Evolutionary conservation across 208 protist species (phyloP), one percentile per base, ranked within the genome.

Genomic region (Angomonas deanei): DNA sequence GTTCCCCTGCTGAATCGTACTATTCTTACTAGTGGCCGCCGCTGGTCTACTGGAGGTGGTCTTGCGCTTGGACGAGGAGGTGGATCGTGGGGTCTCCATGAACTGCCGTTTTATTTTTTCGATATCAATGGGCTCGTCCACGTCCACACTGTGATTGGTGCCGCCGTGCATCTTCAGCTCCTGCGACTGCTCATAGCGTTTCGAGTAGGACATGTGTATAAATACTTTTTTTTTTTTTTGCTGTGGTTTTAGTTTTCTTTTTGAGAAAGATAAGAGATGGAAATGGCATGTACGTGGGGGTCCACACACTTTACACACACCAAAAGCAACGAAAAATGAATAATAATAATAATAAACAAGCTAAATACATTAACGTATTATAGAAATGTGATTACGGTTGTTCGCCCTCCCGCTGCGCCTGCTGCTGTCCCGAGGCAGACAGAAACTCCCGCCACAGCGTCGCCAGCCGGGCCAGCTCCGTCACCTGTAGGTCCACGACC

Each of bases 401-500:
- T 24, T 26, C 11, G n/a, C 5, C 47, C 13, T 5, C 8, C n/a
- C 8, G 47, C 8, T 26, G 47, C 47, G 5, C 10, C 11, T 28
- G n/a, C 47, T 53, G 47, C 47, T 53, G n/a, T 53, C 8, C 11
- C 47, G 23, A 6, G 47, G 47, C 19, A 53, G 36, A 42, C 36
- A 53, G 47, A 26, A 91, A 94, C 13, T 75, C 69, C 30, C 75
- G 60, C 88, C 88, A 94, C 67, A 94, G 61, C 21, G 54, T 63
- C n/a, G 88, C 82, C 46, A 91, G 52, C 54, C 52, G 65, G 15
- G 70, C 80, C n/a, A 94, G 56, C 66, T 94, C 84, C 24, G 81
- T 73, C 33, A 84, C 78, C 6, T 74, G 74, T 10, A 94, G 53
- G 42, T 94, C 84, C 34, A 92, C 70, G 50, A 94, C 88, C 17